These are phyloP conservation scores for Boletus smithii DNA, from an alignment of 1,284 basidiomycete genomes.

Conservation along the genomic window DNA sequence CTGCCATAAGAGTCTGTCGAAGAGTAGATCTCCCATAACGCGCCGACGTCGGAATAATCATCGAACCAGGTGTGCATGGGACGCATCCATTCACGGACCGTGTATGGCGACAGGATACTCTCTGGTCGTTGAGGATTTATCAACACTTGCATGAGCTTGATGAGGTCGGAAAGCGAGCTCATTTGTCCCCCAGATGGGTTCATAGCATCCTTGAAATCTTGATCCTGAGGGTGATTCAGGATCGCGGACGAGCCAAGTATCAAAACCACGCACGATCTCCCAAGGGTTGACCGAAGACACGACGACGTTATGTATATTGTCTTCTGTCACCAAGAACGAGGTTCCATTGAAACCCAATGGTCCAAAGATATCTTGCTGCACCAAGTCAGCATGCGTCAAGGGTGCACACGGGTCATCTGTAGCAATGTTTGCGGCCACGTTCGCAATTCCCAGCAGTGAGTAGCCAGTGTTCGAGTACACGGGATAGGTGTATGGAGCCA, in stretches of 20 bases:
- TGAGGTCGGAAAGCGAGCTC: constrained; percentile 44
- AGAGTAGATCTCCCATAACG: constrained; percentile 49
- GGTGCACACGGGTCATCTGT: constrained; percentile 29
- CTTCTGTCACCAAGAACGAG: constrained; percentile 37
- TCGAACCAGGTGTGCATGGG: constrained; percentile 42
- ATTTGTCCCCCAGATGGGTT: constrained; percentile 50
- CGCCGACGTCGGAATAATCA: constrained; percentile 42
- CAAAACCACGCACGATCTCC: constrained; percentile 31
- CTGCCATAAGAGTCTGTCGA: constrained; percentile 34
- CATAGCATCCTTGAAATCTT: constrained; percentile 38
- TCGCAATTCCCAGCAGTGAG: constrained; percentile 40
- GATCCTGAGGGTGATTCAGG: constrained; percentile 31
- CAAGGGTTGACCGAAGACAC: constrained; percentile 33
- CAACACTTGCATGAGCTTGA: constrained; percentile 40
- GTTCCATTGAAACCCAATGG: constrained; percentile 40
- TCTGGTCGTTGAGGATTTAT: constrained; percentile 37
- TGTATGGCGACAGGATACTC: constrained; percentile 38
- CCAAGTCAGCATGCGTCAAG: constrained; percentile 39
- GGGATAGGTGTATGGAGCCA: constrained; percentile 43
- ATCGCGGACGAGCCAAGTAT: not conserved
- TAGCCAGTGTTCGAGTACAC: constrained; percentile 51
- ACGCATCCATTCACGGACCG: constrained; percentile 43
- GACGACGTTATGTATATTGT: constrained; percentile 30
- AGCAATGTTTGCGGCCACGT: constrained; percentile 41
- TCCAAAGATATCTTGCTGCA: constrained; percentile 43